These are phyloP conservation scores for Entomortierella chlamydospora DNA, from an alignment of 192 early-diverging fungal genomes.

Conservation along the genomic window DNA sequence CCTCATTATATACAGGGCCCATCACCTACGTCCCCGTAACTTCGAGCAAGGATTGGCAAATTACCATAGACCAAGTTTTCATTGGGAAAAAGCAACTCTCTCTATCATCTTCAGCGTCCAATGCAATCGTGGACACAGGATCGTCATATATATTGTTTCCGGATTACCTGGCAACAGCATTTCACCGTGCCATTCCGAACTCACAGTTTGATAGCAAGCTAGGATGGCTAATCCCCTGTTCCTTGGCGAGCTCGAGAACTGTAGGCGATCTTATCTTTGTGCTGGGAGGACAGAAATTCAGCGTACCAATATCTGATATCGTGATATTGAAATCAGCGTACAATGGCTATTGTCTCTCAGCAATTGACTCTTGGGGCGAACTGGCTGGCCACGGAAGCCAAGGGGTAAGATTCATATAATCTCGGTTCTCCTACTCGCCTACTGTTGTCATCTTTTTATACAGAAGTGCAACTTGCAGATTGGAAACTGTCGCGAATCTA, in stretches of 20 bases:
- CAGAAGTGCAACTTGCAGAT: too few species aligned
- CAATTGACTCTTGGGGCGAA: constrained; percentile 46
- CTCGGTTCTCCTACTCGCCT: too few species aligned
- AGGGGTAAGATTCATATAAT: constrained; percentile 33
- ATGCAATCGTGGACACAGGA: constrained; percentile 70
- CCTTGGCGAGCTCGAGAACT: constrained; percentile 30
- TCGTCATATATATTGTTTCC: constrained; percentile 65
- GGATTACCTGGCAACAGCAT: constrained; percentile 46
- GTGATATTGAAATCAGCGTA: constrained; percentile 42
- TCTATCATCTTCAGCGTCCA: constrained; percentile 43
- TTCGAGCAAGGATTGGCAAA: constrained; percentile 67
- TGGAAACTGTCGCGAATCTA: too few species aligned
- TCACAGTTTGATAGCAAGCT: constrained; percentile 35
- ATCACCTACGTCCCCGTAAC: constrained; percentile 59
- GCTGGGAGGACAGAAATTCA: constrained; percentile 22
- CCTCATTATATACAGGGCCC: constrained; percentile 46
- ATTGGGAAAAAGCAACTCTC: constrained; percentile 43
- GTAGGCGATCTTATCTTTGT: constrained; percentile 44
- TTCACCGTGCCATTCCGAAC: constrained; percentile 46
- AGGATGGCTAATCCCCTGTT: constrained; percentile 44
- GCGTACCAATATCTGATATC: constrained; percentile 46
- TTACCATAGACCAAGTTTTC: constrained; percentile 56
- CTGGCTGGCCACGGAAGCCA: constrained; percentile 43
- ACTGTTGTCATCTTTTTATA: too few species aligned
- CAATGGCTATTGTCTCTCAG: constrained; percentile 41